Conservation (phyloP, 2,329 filamentous ascomycete species). For the Penicillium corylophilum region DNA sequence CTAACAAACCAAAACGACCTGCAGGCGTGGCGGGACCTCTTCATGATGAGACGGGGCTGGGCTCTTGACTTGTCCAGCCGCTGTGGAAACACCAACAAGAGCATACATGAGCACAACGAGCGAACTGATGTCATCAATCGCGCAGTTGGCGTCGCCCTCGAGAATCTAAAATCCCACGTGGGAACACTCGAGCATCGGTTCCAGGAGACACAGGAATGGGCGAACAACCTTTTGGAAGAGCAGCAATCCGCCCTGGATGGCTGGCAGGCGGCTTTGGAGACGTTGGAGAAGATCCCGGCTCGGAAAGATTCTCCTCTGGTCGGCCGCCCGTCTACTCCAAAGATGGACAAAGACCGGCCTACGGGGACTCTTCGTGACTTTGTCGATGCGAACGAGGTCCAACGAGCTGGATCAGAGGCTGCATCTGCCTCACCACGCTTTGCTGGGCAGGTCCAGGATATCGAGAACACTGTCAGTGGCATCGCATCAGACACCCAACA, state of each 20-base stretch:
- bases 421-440: conserved; percentile 60
- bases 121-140: conserved; percentile 60
- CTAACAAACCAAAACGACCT: conserved; percentile 77
- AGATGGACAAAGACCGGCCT: conserved; percentile 43
- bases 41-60: conserved; percentile 78
- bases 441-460: conserved; percentile 57
- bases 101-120: conserved; percentile 56
- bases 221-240: conserved; percentile 45
- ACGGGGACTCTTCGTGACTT: conserved; percentile 69
- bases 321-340: conserved; percentile 42
- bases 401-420: conserved; percentile 68
- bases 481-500: conserved; percentile 57
- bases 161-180: conserved; percentile 61
- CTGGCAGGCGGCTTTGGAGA: conserved; percentile 41
- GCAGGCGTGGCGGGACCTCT: conserved; percentile 84
- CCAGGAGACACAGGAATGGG: conserved; percentile 48
- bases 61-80: conserved; percentile 68
- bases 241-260: conserved; percentile 45
- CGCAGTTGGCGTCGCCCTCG: conserved; percentile 79
- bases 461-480: conserved; percentile 60
- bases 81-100: conserved; percentile 64
- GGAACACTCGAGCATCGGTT: conserved; percentile 46
- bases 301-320: conserved; percentile 45
- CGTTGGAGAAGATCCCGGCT: conserved; percentile 43
- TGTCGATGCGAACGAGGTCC: conserved; percentile 70